Conservation (phyloP, 805 yeast genomes). For the Pichia membranifaciens region DNA sequence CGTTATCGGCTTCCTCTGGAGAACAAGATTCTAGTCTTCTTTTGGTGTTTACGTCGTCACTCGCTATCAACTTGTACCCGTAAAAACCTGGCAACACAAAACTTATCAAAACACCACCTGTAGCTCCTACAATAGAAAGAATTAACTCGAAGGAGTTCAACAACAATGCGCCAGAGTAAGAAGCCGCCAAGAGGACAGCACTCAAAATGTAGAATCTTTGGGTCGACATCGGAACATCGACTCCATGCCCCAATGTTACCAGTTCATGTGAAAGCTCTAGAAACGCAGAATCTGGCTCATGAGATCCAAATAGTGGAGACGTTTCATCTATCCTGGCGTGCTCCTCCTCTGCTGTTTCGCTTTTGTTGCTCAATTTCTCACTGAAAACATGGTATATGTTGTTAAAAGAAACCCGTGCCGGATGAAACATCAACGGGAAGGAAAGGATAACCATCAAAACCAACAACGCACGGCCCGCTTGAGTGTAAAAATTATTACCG, state of each 20-base stretch:
- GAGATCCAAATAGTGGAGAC: conserved; percentile 11
- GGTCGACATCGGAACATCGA: conserved; percentile 41
- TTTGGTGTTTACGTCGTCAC: conserved; percentile 16
- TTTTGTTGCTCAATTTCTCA: background rate
- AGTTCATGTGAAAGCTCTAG: background rate
- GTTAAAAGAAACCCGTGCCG: conserved; percentile 67
- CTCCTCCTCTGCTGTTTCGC: background rate
- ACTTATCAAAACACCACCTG: conserved; percentile 76
- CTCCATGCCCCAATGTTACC: conserved; percentile 23
- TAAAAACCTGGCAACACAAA: conserved; percentile 75
- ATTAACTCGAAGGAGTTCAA: conserved; percentile 63
- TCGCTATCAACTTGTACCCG: conserved; percentile 54
- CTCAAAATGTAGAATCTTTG: conserved; percentile 47
- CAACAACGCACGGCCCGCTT: conserved; percentile 53
- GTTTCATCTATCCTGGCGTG: background rate
- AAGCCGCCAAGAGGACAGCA: conserved; percentile 35
- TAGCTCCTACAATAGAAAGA: conserved; percentile 71
- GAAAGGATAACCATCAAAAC: conserved; percentile 71
- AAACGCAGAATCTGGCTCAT: background rate
- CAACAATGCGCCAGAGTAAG: conserved; percentile 53
- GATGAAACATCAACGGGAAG: conserved; percentile 76
- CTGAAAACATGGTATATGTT: conserved; percentile 39
- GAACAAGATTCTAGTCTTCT: conserved; percentile 18
- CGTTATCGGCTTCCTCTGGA: conserved; percentile 19
- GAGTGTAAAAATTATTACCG: conserved; percentile 43